These are phyloP conservation scores for Sonneratia caseolaris DNA, from an alignment of 345 rosid genomes.

Conservation along the genomic window DNA sequence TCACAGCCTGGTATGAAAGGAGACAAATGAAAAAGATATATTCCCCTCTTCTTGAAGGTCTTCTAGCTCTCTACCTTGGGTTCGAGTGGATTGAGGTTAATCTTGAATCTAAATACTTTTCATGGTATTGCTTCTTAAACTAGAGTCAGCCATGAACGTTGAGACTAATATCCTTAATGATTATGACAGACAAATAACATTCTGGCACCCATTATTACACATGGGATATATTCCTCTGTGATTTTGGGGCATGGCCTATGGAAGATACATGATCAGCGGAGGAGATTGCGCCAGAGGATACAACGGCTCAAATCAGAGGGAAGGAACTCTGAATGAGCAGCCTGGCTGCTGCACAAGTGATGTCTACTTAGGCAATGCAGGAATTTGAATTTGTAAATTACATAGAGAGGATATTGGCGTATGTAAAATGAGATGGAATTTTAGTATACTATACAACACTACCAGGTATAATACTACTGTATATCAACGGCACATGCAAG, in stretches of 20 bases:
- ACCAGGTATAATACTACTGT: no score
- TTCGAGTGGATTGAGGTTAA: constrained; percentile 89
- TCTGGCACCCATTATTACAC: constrained; percentile 80
- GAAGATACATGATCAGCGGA: constrained; percentile 64
- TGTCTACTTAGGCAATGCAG: no score
- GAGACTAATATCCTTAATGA: background rate
- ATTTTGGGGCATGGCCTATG: constrained; percentile 84
- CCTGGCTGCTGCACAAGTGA: no score
- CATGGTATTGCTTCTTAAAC: background rate
- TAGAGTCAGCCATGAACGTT: background rate
- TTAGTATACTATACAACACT: no score
- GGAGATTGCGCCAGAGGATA: no score
- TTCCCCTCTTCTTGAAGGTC: constrained; percentile 91
- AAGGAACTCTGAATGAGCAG: no score
- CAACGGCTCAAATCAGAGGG: no score
- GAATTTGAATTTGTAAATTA: no score
- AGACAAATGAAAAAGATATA: constrained; percentile 96
- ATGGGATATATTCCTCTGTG: constrained; percentile 76
- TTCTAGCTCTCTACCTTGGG: constrained; percentile 84
- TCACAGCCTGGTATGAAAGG: constrained; percentile 92
- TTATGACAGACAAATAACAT: constrained; percentile 65
- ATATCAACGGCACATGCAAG: no score
- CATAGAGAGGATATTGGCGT: no score
- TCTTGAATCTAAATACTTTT: background rate
- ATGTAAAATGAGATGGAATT: no score